Evolutionary conservation across 208 protist genomes (phyloP), one percentile per base, ranked within the genome.

Genomic region (Leishmania tropica): DNA sequence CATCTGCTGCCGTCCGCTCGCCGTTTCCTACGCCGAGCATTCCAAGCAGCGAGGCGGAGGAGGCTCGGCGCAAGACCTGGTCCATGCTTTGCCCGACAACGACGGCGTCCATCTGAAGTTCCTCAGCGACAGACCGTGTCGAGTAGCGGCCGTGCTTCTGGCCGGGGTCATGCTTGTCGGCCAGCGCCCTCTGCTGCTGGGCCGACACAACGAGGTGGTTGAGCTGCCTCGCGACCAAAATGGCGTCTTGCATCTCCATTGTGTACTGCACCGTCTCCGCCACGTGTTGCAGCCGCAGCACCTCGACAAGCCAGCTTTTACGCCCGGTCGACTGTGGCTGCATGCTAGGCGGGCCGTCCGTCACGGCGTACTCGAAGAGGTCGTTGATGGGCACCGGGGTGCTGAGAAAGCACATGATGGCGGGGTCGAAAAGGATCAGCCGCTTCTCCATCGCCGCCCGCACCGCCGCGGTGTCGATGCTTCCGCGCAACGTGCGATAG

Each of bases 201-300:
- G 77, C 54, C 37, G 74, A 54, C 24, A 81, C 76, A 7, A 68
- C 83, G 40, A 83, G 60, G 75, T 79, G 81, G 74, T 89, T 79
- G 58, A 76, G 78, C 81, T 81, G 76, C 24, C 74, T 75, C 19
- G 88, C 75, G 1, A 81, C 62, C 31, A 89, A 73, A 37, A 94
- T 89, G 64, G 81, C 83, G 47, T 81, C 76, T 60, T 87, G 84
- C 85, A 92, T 77, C 73, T 89, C 84, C 75, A 85, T 84, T 24
- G 80, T 74, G 77, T 89, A 86, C 79, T 89, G 75, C 31, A 89
- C 75, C 21, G 90, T 77, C 74, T 94, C 88, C 24, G 80, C 81
- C 3, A 91, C 73, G 88, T 91, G 88, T 77, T 87, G 83, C 64
- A 83, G 75, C 11, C 88, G 85, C 42, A 87, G 70, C 67, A 83